Conservation (phyloP, 2,329 filamentous ascomycete species). For the Sordariomycetes sp. region DNA sequence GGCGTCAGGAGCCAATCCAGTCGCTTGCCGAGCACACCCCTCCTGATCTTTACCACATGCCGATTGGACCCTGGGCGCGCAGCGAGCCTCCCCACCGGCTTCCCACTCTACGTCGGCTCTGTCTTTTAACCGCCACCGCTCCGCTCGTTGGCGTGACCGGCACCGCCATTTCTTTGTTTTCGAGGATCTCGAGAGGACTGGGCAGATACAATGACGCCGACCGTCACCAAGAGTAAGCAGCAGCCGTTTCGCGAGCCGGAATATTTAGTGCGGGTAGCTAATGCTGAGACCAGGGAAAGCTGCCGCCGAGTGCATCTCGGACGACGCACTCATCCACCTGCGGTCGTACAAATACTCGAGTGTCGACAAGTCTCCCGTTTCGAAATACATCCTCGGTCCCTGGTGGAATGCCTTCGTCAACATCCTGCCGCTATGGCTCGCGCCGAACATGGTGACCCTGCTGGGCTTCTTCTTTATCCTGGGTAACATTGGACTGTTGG, state of each 20-base stretch:
- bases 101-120: no score
- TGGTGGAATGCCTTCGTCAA: slow-evolving; percentile 98
- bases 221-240: no score
- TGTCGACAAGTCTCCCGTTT: slow-evolving; percentile 91
- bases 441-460: slow-evolving; percentile 95
- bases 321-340: slow-evolving; percentile 83
- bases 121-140: neutral
- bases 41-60: neutral
- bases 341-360: slow-evolving; percentile 96
- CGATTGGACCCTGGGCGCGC: neutral
- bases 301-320: slow-evolving; percentile 67
- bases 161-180: neutral
- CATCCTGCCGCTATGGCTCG: slow-evolving; percentile 87
- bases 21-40: slow-evolving; percentile 1
- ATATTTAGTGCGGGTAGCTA: no score
- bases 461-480: slow-evolving; percentile 93
- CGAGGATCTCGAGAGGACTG: no score
- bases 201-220: no score
- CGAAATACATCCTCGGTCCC: slow-evolving; percentile 85
- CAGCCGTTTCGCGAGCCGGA: no score
- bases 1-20: neutral
- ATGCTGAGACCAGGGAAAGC: slow-evolving; percentile 42
- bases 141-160: neutral
- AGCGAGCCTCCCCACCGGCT: neutral
- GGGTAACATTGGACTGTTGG: slow-evolving; percentile 65